Evolutionary conservation across 805 yeast genomes (phyloP), one percentile per base, ranked within the genome.

Genomic region (Jamesozyma piceae): DNA sequence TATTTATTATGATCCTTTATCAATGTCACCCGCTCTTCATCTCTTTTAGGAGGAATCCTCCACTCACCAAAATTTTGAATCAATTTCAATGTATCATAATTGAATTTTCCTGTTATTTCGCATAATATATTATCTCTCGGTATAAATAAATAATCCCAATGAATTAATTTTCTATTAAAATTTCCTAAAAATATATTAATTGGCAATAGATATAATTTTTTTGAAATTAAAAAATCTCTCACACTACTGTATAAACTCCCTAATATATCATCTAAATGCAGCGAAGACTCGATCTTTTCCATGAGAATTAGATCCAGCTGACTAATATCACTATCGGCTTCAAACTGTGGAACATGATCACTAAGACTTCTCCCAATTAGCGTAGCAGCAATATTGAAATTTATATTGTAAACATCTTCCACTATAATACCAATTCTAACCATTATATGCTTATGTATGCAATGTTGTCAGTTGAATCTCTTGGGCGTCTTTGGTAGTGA

Each of bases 161-260:
- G 43, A 15, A 46, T 30, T 8, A 39, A 26, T 1, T 41, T 41
- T 19, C 27, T 35, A n/a, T 47, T 39, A 34, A 49, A 49, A 17
- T 42, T 38, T 2, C 45, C 52, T 24, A 57, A 48, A 10, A 54
- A 37, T 10, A 60, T 52, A 42, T 57, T 57, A 13, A 60, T 49
- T 4, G 61, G 56, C 10, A 52, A 37, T n/a, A 54, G 38, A 21
- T 46, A 47, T 5, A 50, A 40, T 10, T 42, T 43, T 32, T 45
- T 35, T 13, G 41, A 37, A 28, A 58, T 42, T 8, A 58, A 38
- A 13, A 49, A 48, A 33, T 58, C 62, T 37, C 65, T 48, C 2
- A 50, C 43, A n/a, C 43, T 42, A 41, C 59, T 55, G 39, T 60
- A 60, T 5, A 60, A 40, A 14, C 46, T 46, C 10, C 64, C 63